These are phyloP conservation scores for Astraeus odoratus DNA, from an alignment of 768 basidiomycete genomes.

Conservation along the genomic window DNA sequence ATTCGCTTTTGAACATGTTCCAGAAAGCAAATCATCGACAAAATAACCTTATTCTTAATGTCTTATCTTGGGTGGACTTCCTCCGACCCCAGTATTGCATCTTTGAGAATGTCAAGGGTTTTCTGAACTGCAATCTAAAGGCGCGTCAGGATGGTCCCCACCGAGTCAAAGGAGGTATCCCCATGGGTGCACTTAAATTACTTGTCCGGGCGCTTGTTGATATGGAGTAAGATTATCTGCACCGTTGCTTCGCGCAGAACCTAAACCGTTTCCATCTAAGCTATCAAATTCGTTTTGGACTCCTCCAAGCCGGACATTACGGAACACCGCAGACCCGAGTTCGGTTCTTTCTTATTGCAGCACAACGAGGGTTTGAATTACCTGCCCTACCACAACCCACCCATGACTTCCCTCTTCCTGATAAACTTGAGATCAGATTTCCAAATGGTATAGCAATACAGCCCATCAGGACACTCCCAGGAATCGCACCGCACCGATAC, in stretches of 20 bases:
- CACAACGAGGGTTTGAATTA: slow-evolving; percentile 29
- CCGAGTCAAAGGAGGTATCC: slow-evolving; percentile 53
- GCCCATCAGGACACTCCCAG: slow-evolving; percentile 40
- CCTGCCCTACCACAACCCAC: slow-evolving; percentile 38
- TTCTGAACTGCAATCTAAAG: slow-evolving; percentile 34
- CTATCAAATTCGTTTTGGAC: slow-evolving; percentile 37
- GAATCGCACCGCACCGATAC: slow-evolving; percentile 48
- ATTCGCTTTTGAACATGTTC: slow-evolving; percentile 68
- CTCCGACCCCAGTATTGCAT: slow-evolving; percentile 36
- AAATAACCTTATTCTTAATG: slow-evolving; percentile 61
- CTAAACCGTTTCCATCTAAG: slow-evolving; percentile 15
- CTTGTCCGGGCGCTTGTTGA: slow-evolving; percentile 52
- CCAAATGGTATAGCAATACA: slow-evolving; percentile 32
- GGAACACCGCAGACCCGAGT: slow-evolving; percentile 40
- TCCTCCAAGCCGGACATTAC: slow-evolving; percentile 43
- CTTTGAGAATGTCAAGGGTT: slow-evolving; percentile 45
- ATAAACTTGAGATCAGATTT: slow-evolving; percentile 46
- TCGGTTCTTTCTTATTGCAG: slow-evolving; percentile 44
- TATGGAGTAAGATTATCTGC: slow-evolving; percentile 46
- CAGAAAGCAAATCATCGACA: slow-evolving; percentile 60
- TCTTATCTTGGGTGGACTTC: slow-evolving; percentile 38
- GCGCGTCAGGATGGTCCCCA: slow-evolving; percentile 32
- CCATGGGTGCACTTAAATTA: slow-evolving; percentile 72
- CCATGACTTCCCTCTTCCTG: slow-evolving; percentile 34
- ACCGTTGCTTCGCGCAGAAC: neutral